A percentile compares a stretch with the other conserved stretches of the same genome.
Conservation (phyloP, 73 alveolate species). For the Effrenium voratum region DNA sequence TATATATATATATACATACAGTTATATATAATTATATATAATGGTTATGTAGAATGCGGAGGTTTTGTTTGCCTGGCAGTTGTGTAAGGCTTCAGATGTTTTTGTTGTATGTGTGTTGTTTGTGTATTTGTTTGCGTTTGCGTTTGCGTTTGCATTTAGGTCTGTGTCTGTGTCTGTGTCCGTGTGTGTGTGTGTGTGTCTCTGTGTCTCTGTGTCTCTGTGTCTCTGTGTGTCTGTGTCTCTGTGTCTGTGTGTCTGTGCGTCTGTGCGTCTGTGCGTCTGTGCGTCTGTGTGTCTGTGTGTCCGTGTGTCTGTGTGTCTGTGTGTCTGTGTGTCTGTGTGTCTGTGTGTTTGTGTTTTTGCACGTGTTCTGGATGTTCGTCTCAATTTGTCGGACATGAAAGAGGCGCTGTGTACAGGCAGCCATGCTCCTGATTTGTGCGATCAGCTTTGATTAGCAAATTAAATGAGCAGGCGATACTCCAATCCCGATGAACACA, state of each 20-base stretch:
- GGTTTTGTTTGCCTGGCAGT: background rate
- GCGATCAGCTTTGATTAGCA: too few relatives aligned
- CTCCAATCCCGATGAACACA: too few relatives aligned
- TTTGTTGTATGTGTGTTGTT: background rate
- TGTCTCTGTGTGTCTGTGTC: background rate
- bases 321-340: conserved; percentile 1
- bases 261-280: background rate
- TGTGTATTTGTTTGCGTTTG: background rate
- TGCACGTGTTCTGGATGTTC: too few relatives aligned
- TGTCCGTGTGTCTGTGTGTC: background rate
- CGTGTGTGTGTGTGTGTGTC: background rate
- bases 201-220: background rate
- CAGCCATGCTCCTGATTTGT: too few relatives aligned
- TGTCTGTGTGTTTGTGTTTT: background rate
- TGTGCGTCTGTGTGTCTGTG: conserved; percentile 1
- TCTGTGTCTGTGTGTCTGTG: background rate
- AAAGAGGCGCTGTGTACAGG: too few relatives aligned
- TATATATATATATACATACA: background rate
- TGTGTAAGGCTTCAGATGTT: background rate
- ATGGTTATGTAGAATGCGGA: background rate
- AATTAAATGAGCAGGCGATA: too few relatives aligned
- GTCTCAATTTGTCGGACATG: too few relatives aligned
- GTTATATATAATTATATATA: background rate
- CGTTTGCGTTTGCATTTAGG: background rate
- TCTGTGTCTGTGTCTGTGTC: background rate